Percentiles rank a stretch among this genome's conserved stretches.
Conservation (phyloP, 306 rosid genomes). For the Fagus crenata region DNA sequence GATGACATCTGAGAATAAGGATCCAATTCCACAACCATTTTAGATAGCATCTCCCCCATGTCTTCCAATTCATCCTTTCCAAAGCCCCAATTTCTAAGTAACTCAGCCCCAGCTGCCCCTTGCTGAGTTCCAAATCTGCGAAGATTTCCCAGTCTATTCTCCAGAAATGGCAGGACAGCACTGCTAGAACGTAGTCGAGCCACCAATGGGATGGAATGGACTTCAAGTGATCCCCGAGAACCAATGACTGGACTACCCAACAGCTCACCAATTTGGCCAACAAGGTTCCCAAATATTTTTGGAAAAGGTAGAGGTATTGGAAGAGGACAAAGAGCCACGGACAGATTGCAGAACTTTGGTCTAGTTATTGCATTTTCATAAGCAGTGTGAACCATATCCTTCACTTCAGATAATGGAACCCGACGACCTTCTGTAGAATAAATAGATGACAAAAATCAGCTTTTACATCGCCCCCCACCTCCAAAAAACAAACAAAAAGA, state of each 20-base stretch:
- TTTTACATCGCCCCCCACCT: not conserved
- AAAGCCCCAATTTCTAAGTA: slow-evolving; percentile 76
- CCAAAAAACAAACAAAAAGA: not conserved
- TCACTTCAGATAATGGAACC: slow-evolving; percentile 57
- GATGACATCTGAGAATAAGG: slow-evolving; percentile 57
- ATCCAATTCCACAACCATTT: slow-evolving; percentile 56
- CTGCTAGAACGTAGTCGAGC: slow-evolving; percentile 84
- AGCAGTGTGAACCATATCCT: slow-evolving; percentile 52
- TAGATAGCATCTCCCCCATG: slow-evolving; percentile 73
- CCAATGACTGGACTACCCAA: slow-evolving; percentile 36
- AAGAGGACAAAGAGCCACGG: slow-evolving; percentile 68
- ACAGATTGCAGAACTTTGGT: slow-evolving; percentile 76
- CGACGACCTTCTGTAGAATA: slow-evolving; percentile 49
- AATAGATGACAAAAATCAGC: slow-evolving; percentile 15
- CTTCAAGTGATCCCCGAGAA: slow-evolving; percentile 71
- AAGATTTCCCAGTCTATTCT: slow-evolving; percentile 64
- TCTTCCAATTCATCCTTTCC: slow-evolving; percentile 75
- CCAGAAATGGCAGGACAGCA: slow-evolving; percentile 63
- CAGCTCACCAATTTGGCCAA: slow-evolving; percentile 70
- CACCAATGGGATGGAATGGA: slow-evolving; percentile 80
- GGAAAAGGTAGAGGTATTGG: slow-evolving; percentile 95
- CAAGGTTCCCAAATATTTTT: slow-evolving; percentile 58
- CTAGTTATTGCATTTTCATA: slow-evolving; percentile 47
- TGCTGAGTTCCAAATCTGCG: slow-evolving; percentile 52
- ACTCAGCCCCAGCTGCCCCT: slow-evolving; percentile 63